Base-by-base conservation (phyloP, 2,329 filamentous ascomycete genomes). In the Cercospora zeina region DNA sequence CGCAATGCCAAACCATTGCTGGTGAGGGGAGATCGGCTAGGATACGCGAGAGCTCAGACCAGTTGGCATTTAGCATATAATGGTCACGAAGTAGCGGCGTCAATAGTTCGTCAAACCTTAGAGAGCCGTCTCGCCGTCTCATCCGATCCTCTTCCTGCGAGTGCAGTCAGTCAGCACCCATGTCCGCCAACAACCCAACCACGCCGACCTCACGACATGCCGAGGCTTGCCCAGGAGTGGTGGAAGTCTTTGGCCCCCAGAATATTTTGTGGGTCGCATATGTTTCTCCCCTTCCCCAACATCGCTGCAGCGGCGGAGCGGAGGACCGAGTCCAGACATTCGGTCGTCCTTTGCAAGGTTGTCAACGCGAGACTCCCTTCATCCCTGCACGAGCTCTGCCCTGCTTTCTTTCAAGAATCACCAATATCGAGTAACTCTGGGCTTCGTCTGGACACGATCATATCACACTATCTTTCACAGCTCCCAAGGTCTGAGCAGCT, bases 41-140 rank as follows among this genome's bases (percentile, higher is more conserved):
- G n/a, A n/a, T n/a, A 14, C 10, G 13, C 51, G 30, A n/a, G 19
- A 54, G 33, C 36, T 54, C 33, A 21, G 19, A 27, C 31, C 31
- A 55, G 37, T 30, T 39, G 31, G 37, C 53, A 55, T 9, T 27
- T 10, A 27, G 53, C 53, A 55, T 24, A 55, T 55, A 27, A 27
- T 24, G 19, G 42, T 14, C 42, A 27, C 21, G 13, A 21, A 49
- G 42, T 27, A 47, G 42, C 42, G 42, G 42, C 42, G 42, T 2
- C 42, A 30, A 14, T 49, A 27, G 21, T 11, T 30, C 42, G 42
- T 49, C 42, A 27, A 30, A 49, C 42, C 42, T 27, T 19, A 27
- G 21, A n/a, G 19, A n/a, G 5, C 21, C 42, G 19, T 47, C 42
- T 14, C 39, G 3, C 13, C 42, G 19, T 47, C 42, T 5, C 19